Percentiles rank a stretch among this genome's conserved stretches.
These are phyloP conservation scores for Pseudomassariella vexata DNA, from an alignment of 2,329 filamentous ascomycete species.

Conservation along the genomic window DNA sequence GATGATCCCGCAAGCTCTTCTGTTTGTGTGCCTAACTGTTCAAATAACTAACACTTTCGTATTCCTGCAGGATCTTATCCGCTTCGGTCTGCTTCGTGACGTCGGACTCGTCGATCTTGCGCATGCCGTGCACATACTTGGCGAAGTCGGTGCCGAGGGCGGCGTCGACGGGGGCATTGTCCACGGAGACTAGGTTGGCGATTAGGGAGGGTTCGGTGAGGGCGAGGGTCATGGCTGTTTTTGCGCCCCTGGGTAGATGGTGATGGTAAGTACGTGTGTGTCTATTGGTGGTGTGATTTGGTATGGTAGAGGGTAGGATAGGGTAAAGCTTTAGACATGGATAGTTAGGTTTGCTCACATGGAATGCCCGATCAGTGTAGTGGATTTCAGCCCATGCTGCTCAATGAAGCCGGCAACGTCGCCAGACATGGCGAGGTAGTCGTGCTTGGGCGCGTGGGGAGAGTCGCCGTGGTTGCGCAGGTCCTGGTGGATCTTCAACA, in stretches of 20 bases:
- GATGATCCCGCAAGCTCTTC: conserved; percentile 6
- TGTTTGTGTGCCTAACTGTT: background rate
- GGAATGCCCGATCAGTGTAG: conserved; percentile 84
- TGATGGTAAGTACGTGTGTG: background rate
- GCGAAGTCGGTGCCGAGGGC: conserved; percentile 68
- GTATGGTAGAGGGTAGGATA: too few species aligned
- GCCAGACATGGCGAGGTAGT: conserved; percentile 76
- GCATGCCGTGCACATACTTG: conserved; percentile 80
- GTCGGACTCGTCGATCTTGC: conserved; percentile 63
- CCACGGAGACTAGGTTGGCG: conserved; percentile 71
- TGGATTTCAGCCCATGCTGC: conserved; percentile 61
- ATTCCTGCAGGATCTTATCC: conserved; percentile 69
- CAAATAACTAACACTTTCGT: conserved; percentile 56
- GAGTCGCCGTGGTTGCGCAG: conserved; percentile 91
- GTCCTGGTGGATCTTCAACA: too few species aligned
- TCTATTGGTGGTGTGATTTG: background rate
- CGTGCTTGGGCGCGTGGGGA: conserved; percentile 68
- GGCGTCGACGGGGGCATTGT: conserved; percentile 86
- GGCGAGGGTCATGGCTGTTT: conserved; percentile 84
- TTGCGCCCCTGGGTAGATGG: conserved; percentile 79
- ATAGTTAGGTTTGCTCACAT: too few species aligned
- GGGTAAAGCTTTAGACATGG: too few species aligned
- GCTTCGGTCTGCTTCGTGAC: conserved; percentile 70
- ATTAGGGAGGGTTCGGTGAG: conserved; percentile 64
- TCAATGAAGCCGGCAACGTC: conserved; percentile 77